A percentile compares a stretch with the other conserved stretches of the same genome.
phyloP scores from a whole-genome alignment of 306 rosid genomes.

The Acacia confusa region DNA sequence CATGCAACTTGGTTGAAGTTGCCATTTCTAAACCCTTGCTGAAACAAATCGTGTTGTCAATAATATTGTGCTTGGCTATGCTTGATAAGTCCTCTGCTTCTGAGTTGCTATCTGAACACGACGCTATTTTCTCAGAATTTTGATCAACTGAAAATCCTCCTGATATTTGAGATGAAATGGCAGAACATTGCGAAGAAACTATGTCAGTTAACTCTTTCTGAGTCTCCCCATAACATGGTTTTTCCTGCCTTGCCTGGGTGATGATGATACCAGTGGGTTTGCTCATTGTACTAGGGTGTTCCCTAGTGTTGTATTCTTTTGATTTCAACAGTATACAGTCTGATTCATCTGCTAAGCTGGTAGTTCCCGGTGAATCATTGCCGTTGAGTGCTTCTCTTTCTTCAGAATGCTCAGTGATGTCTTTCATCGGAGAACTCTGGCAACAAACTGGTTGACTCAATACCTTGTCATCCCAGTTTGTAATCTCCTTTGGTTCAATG shows the following conservation, averaged over 20 bases:
- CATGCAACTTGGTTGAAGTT: conserved; percentile 45
- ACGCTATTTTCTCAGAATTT: conserved; percentile 61
- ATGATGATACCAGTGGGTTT: conserved; percentile 23
- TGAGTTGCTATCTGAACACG: conserved; percentile 70
- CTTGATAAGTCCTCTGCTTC: conserved; percentile 63
- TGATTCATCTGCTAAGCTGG: conserved; percentile 52
- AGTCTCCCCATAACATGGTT: conserved; percentile 34
- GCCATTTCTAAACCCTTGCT: conserved; percentile 54
- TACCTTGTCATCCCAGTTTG: conserved; percentile 46
- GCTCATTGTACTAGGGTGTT: conserved; percentile 30
- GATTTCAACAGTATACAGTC: conserved; percentile 39
- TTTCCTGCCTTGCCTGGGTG: conserved; percentile 39
- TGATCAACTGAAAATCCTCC: conserved; percentile 59
- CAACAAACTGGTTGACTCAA: conserved; percentile 25
- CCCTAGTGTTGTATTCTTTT: conserved; percentile 36
- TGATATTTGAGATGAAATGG: conserved; percentile 54
- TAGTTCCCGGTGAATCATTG: conserved; percentile 25
- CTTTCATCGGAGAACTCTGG: conserved; percentile 16
- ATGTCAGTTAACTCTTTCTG: conserved; percentile 40
- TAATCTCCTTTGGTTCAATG: conserved; percentile 33
- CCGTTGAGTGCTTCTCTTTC: conserved; percentile 29
- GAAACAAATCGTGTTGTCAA: conserved; percentile 40
- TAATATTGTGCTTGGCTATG: conserved; percentile 38
- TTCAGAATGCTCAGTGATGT: conserved; percentile 27
- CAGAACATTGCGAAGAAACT: conserved; percentile 53